These are phyloP conservation scores for Rhododendron ferrugineum DNA, from an alignment of 148 eudicot genomes.

Conservation along the genomic window DNA sequence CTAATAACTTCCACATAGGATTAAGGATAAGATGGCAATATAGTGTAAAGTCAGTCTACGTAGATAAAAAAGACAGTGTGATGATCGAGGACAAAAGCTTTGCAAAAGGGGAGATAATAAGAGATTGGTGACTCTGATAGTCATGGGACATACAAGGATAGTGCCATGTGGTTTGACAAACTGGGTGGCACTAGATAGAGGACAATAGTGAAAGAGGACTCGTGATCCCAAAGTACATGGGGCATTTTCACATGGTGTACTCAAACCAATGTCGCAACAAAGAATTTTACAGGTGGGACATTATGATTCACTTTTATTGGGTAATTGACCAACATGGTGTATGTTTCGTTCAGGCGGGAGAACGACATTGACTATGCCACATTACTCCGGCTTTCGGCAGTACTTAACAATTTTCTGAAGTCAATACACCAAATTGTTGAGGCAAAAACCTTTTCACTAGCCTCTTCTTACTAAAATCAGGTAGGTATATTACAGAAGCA, in stretches of 20 bases:
- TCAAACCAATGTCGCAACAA: background rate
- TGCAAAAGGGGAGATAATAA: background rate
- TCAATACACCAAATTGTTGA: too few relatives aligned
- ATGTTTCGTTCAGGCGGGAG: background rate
- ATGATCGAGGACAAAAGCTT: background rate
- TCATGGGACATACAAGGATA: background rate
- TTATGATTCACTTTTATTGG: background rate
- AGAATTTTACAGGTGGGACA: background rate
- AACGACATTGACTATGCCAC: too few relatives aligned
- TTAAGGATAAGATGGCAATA: background rate
- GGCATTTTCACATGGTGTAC: background rate
- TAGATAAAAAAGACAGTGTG: background rate
- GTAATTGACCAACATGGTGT: background rate
- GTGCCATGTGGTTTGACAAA: background rate
- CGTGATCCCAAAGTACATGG: too few relatives aligned
- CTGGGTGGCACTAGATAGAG: background rate
- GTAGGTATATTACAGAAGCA: too few relatives aligned
- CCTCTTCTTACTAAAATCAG: too few relatives aligned
- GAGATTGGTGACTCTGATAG: background rate
- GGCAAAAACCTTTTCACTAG: too few relatives aligned
- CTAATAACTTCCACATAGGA: background rate
- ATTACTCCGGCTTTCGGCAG: too few relatives aligned
- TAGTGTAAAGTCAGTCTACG: background rate
- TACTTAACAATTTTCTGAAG: too few relatives aligned
- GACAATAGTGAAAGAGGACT: too few relatives aligned